These are phyloP conservation scores for Encephalitozoon romaleae DNA, from an alignment of 371 early-diverging fungal genomes.

Conservation along the genomic window DNA sequence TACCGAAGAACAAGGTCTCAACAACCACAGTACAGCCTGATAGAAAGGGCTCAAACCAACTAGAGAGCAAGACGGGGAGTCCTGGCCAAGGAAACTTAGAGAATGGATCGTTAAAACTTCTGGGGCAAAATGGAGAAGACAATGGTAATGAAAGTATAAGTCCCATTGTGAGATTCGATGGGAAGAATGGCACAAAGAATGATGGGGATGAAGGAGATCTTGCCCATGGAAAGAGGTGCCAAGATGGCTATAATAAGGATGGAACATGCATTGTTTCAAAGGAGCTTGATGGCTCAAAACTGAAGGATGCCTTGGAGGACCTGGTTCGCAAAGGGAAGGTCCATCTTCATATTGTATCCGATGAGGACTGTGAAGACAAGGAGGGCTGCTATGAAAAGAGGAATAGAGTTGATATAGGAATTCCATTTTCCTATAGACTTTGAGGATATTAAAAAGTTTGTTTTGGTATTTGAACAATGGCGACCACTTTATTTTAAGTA, in stretches of 20 bases:
- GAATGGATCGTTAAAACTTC: not conserved
- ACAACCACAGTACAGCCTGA: not conserved
- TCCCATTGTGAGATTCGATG: not conserved
- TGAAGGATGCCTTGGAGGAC: not conserved
- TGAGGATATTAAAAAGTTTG: not conserved
- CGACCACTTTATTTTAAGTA: not conserved
- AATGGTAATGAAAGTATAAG: not conserved
- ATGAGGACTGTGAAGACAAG: not conserved
- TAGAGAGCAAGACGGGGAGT: not conserved
- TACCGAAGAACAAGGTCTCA: not conserved
- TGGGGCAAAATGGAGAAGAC: not conserved
- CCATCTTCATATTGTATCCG: slow-evolving; percentile 3
- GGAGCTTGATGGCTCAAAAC: not conserved
- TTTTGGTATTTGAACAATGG: not conserved
- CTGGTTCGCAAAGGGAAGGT: not conserved
- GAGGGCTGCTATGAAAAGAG: not conserved
- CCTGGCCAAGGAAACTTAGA: not conserved
- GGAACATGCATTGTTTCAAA: not conserved
- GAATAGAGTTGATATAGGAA: not conserved
- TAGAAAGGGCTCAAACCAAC: not conserved
- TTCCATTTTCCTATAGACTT: slow-evolving; percentile 1
- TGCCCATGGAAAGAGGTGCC: not conserved
- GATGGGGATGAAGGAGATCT: not conserved
- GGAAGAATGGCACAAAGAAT: not conserved
- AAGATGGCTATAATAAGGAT: not conserved